Evolutionary conservation across 1,284 basidiomycete species (phyloP), one percentile per base, ranked within the genome.

Genomic region (Moesziomyces globuligerus): DNA sequence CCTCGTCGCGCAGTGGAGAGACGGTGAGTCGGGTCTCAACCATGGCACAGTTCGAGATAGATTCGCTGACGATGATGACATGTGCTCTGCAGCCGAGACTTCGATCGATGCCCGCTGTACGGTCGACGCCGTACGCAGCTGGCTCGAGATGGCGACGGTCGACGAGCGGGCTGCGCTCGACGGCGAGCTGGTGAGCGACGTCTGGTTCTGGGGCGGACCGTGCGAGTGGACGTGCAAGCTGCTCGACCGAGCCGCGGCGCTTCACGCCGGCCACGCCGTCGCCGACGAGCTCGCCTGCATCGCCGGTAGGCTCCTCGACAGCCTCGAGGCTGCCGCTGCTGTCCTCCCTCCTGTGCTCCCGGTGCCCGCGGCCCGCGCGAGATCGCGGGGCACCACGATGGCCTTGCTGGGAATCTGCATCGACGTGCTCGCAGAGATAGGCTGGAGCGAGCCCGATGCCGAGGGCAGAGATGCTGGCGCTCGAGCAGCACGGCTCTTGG

Each of bases 81-180:
- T 7, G 17, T n/a, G 21, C 4, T 13, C 32, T 18, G 32, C 32
- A 58, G 62, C 49, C 11, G 48, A 47, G 23, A 13, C 13, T 7
- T 15, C 42, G 13, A 50, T 54, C 24, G 56, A 66, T 34, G 56
- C 62, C 18, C 51, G 52, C 20, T 43, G 55, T 17, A 66, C 62
- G 11, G 48, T 66, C 44, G 62, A 66, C 34, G 21, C 32, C 24
- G 38, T 26, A 29, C 62, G 62, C 24, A 2, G 26, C 8, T 55
- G 48, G 51, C 44, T 59, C 26, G 62, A 59, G 40, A 20, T 23
- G 1, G 38, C 56, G 6, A 28, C 51, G 7, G 42, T 29, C 1
- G 28, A 29, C 8, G 23, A 66, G 20, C 56, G 47, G 4, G 8
- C 17, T 6, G 20, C 25, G 25, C 43, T 59, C 7, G 56, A 66